Percentiles rank a stretch among this genome's conserved stretches.
phyloP scores from a whole-genome alignment of 306 rosid genomes.

The Sophora flavescens region DNA sequence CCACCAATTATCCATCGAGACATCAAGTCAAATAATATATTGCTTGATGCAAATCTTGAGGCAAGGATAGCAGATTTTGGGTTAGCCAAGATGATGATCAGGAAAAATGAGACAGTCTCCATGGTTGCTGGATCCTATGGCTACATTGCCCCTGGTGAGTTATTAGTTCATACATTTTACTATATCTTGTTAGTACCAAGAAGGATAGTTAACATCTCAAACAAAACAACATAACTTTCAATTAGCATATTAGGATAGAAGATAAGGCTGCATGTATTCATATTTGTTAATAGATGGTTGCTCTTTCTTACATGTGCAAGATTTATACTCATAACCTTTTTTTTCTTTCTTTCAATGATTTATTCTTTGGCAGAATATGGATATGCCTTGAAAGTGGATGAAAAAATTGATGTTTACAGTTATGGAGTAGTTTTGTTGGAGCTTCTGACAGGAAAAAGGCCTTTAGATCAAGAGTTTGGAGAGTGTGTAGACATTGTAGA shows the following conservation, averaged over 20 bases:
- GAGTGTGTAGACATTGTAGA: slow-evolving; percentile 85
- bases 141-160: slow-evolving; percentile 97
- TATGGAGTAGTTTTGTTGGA: slow-evolving; percentile 92
- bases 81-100: slow-evolving; percentile 87
- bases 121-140: slow-evolving; percentile 98
- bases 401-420: slow-evolving; percentile 92
- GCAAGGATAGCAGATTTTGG: slow-evolving; percentile 96
- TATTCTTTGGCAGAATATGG: slow-evolving; percentile 74
- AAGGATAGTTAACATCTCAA: neutral
- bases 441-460: slow-evolving; percentile 85
- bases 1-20: slow-evolving; percentile 94
- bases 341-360: slow-evolving; percentile 16
- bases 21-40: slow-evolving; percentile 86
- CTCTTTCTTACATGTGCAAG: neutral
- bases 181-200: slow-evolving; percentile 3
- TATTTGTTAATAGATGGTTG: slow-evolving; percentile 19
- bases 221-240: slow-evolving; percentile 30
- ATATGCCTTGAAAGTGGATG: slow-evolving; percentile 92
- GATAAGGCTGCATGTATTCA: neutral
- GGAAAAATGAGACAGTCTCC: slow-evolving; percentile 91
- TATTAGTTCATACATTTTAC: slow-evolving; percentile 17
- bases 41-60: slow-evolving; percentile 90
- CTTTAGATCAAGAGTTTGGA: slow-evolving; percentile 78
- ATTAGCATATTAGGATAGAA: slow-evolving; percentile 12
- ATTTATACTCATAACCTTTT: slow-evolving; percentile 10